A percentile compares a stretch with the other conserved stretches of the same genome.
Evolutionary conservation across 2,329 filamentous ascomycete genomes (phyloP).

Genomic region (Trichoderma semiorbis): DNA sequence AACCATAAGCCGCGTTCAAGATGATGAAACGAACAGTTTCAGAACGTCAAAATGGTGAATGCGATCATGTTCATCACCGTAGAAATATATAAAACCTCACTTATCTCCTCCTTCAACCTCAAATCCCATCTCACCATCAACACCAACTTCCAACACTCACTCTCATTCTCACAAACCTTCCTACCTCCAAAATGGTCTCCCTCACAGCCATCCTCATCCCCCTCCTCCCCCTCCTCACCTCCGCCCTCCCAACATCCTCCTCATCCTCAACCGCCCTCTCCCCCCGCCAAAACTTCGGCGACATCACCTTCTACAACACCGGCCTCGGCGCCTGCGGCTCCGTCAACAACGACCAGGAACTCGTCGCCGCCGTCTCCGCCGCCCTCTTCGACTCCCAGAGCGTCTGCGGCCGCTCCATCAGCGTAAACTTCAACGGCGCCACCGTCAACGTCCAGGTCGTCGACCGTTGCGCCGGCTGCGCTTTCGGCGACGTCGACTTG

Average conservation of each 20-base stretch:
- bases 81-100: not conserved
- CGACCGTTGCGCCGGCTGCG: slow-evolving; percentile 59
- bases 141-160: not conserved
- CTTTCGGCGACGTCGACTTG: slow-evolving; percentile 37
- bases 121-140: not conserved
- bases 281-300: not conserved
- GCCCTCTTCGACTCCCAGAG: slow-evolving; percentile 60
- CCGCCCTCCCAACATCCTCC: not conserved
- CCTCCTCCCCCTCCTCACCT: not conserved
- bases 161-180: not conserved
- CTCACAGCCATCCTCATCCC: not conserved
- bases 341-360: slow-evolving; percentile 49
- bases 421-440: slow-evolving; percentile 47
- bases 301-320: slow-evolving; percentile 59
- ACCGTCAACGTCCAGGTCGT: slow-evolving; percentile 63
- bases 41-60: not conserved
- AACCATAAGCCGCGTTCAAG: not conserved
- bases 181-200: not conserved
- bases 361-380: slow-evolving; percentile 65
- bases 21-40: not conserved
- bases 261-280: slow-evolving; percentile 28
- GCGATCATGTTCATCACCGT: not conserved
- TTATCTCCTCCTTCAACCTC: not conserved
- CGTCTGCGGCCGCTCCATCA: slow-evolving; percentile 61
- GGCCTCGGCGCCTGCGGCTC: slow-evolving; percentile 67